phyloP scores from a whole-genome alignment of 306 rosid genomes.

The Lathyrus sativus region DNA sequence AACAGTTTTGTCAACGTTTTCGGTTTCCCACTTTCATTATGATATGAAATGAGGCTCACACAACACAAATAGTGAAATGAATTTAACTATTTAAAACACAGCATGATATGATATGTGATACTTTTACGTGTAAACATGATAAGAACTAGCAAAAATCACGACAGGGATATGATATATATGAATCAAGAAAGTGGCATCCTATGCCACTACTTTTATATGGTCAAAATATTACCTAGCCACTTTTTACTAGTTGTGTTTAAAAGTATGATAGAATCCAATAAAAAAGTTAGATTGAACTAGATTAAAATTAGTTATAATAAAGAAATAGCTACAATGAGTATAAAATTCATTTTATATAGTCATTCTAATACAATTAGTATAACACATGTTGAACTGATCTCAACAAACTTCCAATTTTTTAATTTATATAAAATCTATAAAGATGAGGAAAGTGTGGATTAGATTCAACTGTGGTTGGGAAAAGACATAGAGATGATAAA shows the following conservation, averaged over 20 bases:
- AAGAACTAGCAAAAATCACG: background rate
- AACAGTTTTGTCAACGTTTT: background rate
- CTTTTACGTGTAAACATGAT: background rate
- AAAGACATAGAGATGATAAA: no score
- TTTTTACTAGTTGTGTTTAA: background rate
- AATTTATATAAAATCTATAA: no score
- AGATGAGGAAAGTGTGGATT: no score
- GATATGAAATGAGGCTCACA: background rate
- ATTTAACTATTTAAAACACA: background rate
- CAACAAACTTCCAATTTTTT: no score
- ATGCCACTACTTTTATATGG: background rate
- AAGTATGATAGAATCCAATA: no score
- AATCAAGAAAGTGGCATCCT: background rate
- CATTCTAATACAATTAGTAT: no score
- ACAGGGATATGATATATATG: background rate
- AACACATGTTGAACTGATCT: no score
- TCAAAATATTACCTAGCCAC: background rate
- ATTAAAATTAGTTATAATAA: no score
- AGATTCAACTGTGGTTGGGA: no score
- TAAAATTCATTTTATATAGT: no score
- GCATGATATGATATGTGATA: background rate
- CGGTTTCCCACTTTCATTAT: slow-evolving; percentile 3
- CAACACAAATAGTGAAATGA: background rate
- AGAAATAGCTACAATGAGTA: no score
- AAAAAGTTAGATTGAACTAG: no score